These are phyloP conservation scores for Pythium plurisporium DNA, from an alignment of 352 stramenopile genomes.

Conservation along the genomic window DNA sequence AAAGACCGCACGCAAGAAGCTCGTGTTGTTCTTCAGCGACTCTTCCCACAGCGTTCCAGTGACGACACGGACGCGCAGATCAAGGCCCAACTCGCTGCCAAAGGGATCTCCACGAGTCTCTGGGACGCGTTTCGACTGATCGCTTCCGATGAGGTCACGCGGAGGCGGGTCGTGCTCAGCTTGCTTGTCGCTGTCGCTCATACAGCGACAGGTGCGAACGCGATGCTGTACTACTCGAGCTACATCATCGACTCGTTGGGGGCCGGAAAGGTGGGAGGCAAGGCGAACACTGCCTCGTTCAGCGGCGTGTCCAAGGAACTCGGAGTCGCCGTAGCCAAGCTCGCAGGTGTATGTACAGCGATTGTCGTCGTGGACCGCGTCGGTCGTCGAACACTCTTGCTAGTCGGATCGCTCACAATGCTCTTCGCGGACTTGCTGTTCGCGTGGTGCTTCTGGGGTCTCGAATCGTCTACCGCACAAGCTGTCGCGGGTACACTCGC, in stretches of 20 bases:
- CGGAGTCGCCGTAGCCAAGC: slow-evolving; percentile 58
- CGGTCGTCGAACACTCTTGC: slow-evolving; percentile 52
- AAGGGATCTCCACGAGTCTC: slow-evolving; percentile 30
- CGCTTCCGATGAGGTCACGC: slow-evolving; percentile 29
- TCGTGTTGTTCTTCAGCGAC: slow-evolving; percentile 22
- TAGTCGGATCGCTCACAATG: slow-evolving; percentile 57
- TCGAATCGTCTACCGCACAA: slow-evolving; percentile 3
- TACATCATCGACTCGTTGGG: slow-evolving; percentile 58
- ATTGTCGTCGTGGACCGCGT: slow-evolving; percentile 50
- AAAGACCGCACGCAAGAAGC: slow-evolving; percentile 49
- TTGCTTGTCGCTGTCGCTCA: slow-evolving; percentile 58
- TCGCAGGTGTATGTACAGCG: slow-evolving; percentile 52
- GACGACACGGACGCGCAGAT: slow-evolving; percentile 19
- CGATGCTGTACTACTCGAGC: slow-evolving; percentile 80
- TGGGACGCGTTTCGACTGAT: slow-evolving; percentile 34
- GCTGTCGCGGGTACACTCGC: neutral
- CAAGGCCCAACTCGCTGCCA: slow-evolving; percentile 23
- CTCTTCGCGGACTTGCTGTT: slow-evolving; percentile 46
- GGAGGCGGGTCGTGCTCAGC: slow-evolving; percentile 51
- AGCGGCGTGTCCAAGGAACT: slow-evolving; percentile 47
- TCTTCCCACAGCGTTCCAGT: slow-evolving; percentile 18
- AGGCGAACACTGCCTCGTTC: neutral
- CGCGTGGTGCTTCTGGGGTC: slow-evolving; percentile 42
- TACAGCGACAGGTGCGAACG: slow-evolving; percentile 61
- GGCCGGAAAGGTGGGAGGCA: slow-evolving; percentile 2